Evolutionary conservation across 371 early-diverging fungal genomes (phyloP).

Genomic region (Capillidium rhysosporum): DNA sequence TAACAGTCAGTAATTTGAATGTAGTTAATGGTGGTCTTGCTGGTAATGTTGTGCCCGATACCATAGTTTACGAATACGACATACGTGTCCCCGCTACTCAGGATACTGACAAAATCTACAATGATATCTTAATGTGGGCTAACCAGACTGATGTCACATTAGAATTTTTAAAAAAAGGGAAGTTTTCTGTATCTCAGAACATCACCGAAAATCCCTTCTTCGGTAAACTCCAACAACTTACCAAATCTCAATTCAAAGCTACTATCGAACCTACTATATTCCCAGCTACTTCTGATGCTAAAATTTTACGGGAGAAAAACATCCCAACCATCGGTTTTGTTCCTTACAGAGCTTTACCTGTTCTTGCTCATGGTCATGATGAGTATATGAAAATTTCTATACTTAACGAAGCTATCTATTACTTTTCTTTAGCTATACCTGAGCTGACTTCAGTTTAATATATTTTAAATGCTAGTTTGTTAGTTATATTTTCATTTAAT

Average conservation of each 20-base stretch:
- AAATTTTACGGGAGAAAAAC: not conserved
- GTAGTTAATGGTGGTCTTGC: not conserved
- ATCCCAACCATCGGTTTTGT: not conserved
- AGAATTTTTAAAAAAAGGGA: not conserved
- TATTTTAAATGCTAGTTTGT: too few relatives aligned
- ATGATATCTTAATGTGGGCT: not conserved
- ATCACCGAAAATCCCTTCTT: not conserved
- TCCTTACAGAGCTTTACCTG: conserved; percentile 17
- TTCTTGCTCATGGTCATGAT: conserved; percentile 53
- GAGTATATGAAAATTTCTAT: conserved; percentile 42
- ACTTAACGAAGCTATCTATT: not conserved
- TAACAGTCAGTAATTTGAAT: not conserved
- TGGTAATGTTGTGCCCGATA: not conserved
- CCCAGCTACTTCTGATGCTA: not conserved
- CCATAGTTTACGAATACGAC: not conserved
- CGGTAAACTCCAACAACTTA: not conserved
- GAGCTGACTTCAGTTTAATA: too few relatives aligned
- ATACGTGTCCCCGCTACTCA: not conserved
- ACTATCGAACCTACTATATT: not conserved
- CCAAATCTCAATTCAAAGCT: not conserved
- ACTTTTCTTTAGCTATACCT: too few relatives aligned
- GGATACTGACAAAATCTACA: not conserved
- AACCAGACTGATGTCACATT: not conserved
- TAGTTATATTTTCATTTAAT: too few relatives aligned
- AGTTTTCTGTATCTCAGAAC: not conserved